These are phyloP conservation scores for Candida silvicultrix DNA, from an alignment of 805 yeast species.

Conservation along the genomic window DNA sequence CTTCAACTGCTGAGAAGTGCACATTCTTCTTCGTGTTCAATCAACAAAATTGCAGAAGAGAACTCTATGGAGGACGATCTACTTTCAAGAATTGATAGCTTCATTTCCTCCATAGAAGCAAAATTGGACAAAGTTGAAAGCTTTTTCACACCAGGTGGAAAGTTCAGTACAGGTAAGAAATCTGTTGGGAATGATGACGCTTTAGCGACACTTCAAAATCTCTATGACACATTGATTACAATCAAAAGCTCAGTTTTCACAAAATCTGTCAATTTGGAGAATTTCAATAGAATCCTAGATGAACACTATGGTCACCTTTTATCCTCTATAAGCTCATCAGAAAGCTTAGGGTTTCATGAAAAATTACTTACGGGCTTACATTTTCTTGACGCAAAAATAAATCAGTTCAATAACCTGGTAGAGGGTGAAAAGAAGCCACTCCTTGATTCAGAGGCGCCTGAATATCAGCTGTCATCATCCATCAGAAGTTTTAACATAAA, in stretches of 20 bases:
- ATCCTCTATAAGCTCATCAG: slow-evolving; percentile 16
- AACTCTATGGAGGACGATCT: slow-evolving; percentile 18
- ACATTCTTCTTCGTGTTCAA: slow-evolving; percentile 19
- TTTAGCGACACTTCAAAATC: slow-evolving; percentile 15
- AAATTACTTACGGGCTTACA: slow-evolving; percentile 30
- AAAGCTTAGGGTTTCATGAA: slow-evolving; percentile 22
- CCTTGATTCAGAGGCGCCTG: slow-evolving; percentile 3
- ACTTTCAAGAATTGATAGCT: slow-evolving; percentile 16
- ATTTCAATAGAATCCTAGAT: slow-evolving; percentile 17
- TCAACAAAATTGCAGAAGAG: slow-evolving; percentile 18
- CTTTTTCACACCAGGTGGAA: slow-evolving; percentile 9
- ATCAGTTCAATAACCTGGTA: slow-evolving; percentile 30
- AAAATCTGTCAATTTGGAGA: slow-evolving; percentile 15
- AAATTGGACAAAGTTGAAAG: slow-evolving; percentile 19
- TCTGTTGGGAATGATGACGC: slow-evolving; percentile 11
- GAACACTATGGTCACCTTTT: slow-evolving; percentile 21
- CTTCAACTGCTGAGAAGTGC: slow-evolving; percentile 16
- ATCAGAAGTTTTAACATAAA: slow-evolving; percentile 25
- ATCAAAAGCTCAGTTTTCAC: slow-evolving; percentile 21
- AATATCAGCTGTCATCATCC: slow-evolving; percentile 14
- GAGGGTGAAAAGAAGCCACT: slow-evolving; percentile 18
- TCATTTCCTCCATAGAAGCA: slow-evolving; percentile 19
- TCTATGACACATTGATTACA: slow-evolving; percentile 20
- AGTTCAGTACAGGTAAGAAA: neutral
- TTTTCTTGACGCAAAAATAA: slow-evolving; percentile 33